Evolutionary conservation across 768 basidiomycete species (phyloP).

Genomic region (Lactifluus pinguis): DNA sequence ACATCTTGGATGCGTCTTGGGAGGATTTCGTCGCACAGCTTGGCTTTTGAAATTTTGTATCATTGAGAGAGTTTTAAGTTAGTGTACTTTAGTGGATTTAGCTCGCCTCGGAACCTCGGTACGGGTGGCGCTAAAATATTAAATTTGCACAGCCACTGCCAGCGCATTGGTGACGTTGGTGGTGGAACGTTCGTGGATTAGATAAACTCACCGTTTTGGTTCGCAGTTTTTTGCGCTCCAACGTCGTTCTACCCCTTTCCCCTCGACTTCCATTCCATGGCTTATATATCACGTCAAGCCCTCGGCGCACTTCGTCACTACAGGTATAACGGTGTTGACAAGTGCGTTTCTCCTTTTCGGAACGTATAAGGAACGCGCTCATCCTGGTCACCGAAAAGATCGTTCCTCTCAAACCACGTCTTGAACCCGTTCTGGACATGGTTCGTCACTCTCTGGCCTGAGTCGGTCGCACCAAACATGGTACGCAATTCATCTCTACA

Average conservation of each 20-base stretch:
- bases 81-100: too few species aligned
- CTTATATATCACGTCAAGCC: slow-evolving; percentile 56
- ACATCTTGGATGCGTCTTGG: slow-evolving; percentile 53
- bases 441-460: slow-evolving; percentile 85
- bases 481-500: slow-evolving; percentile 36
- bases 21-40: slow-evolving; percentile 61
- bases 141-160: too few species aligned
- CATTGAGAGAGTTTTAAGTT: too few species aligned
- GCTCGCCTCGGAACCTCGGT: too few species aligned
- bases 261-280: slow-evolving; percentile 31
- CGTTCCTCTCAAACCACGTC: slow-evolving; percentile 63
- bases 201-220: too few species aligned
- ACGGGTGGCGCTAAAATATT: neutral
- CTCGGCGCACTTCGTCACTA: slow-evolving; percentile 71
- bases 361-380: neutral
- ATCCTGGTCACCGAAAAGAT: slow-evolving; percentile 35
- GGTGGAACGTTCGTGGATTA: too few species aligned
- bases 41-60: slow-evolving; percentile 32
- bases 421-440: slow-evolving; percentile 85
- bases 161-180: too few species aligned
- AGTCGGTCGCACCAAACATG: slow-evolving; percentile 79
- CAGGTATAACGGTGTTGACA: slow-evolving; percentile 73
- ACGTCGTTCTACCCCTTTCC: neutral
- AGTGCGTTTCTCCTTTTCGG: slow-evolving; percentile 36
- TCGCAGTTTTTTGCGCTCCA: too few species aligned